Conservation (phyloP, 1,139 yeast genomes). For the Pichia cactophila region DNA sequence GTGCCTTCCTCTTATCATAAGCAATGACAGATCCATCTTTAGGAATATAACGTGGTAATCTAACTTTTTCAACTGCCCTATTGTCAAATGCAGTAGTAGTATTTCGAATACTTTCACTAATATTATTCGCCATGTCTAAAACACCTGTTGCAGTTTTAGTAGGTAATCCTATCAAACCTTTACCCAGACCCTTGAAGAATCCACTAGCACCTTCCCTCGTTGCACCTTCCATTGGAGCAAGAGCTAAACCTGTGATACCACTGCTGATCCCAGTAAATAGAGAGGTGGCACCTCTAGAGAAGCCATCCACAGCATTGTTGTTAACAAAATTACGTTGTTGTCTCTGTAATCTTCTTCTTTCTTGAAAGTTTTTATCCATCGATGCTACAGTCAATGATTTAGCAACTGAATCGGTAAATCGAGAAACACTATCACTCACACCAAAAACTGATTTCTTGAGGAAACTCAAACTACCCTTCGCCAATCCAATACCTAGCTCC, state of each 20-base stretch:
- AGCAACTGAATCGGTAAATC: constrained; percentile 88
- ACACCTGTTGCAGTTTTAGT: constrained; percentile 95
- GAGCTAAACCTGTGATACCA: constrained; percentile 85
- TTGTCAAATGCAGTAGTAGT: constrained; percentile 88
- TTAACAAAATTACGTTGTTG: constrained; percentile 43
- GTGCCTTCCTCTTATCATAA: constrained; percentile 76
- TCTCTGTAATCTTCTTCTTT: constrained; percentile 59
- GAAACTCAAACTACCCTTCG: constrained; percentile 92
- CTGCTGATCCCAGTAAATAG: constrained; percentile 80
- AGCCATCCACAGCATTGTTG: constrained; percentile 74
- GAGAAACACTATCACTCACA: constrained; percentile 84
- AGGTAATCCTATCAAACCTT: constrained; percentile 90
- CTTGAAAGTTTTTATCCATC: constrained; percentile 79
- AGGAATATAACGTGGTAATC: constrained; percentile 73
- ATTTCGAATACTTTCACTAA: constrained; percentile 88
- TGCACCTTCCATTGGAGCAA: constrained; percentile 88
- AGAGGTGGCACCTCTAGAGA: constrained; percentile 83
- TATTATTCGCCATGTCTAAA: constrained; percentile 85
- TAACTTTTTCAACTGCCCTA: constrained; percentile 69
- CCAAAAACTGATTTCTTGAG: constrained; percentile 94
- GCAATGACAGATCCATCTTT: constrained; percentile 66
- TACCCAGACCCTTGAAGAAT: constrained; percentile 87
- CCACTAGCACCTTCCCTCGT: constrained; percentile 80
- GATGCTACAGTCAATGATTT: constrained; percentile 91
- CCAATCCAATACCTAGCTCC: constrained; percentile 89